Evolutionary conservation across 257 asterid species (phyloP).

Genomic region (Cynanchum wilfordii): DNA sequence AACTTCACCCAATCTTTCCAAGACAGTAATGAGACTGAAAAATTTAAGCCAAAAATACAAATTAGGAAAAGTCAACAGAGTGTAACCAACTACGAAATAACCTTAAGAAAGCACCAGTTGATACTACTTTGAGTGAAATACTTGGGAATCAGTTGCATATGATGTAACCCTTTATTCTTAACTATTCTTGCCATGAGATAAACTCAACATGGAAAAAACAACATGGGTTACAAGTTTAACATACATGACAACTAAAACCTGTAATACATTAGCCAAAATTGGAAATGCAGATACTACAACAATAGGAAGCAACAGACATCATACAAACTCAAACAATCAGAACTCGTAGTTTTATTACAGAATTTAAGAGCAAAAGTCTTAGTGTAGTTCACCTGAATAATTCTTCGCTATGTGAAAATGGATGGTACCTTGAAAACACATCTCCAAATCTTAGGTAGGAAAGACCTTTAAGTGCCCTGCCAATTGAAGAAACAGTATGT

Average conservation of each 20-base stretch:
- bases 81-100: too few species aligned
- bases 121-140: too few species aligned
- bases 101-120: too few species aligned
- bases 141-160: too few species aligned
- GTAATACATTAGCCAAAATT: background rate
- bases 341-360: background rate
- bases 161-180: too few species aligned
- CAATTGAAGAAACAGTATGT: slow-evolving; percentile 24
- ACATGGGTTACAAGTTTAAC: background rate
- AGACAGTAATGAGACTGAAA: background rate
- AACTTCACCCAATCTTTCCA: too few species aligned
- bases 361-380: background rate
- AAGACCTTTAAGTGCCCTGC: slow-evolving; percentile 79
- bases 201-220: background rate
- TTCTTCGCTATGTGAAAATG: slow-evolving; percentile 77
- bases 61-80: too few species aligned
- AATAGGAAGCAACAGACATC: background rate
- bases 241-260: background rate
- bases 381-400: slow-evolving; percentile 52
- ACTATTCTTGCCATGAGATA: too few species aligned
- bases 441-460: slow-evolving; percentile 91
- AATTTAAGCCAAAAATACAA: background rate
- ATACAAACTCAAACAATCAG: background rate
- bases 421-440: slow-evolving; percentile 79
- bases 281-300: background rate